Evolutionary conservation across 495 filamentous ascomycete species (phyloP), one percentile per base, ranked within the genome.

Genomic region (Hyaloscypha variabilis): DNA sequence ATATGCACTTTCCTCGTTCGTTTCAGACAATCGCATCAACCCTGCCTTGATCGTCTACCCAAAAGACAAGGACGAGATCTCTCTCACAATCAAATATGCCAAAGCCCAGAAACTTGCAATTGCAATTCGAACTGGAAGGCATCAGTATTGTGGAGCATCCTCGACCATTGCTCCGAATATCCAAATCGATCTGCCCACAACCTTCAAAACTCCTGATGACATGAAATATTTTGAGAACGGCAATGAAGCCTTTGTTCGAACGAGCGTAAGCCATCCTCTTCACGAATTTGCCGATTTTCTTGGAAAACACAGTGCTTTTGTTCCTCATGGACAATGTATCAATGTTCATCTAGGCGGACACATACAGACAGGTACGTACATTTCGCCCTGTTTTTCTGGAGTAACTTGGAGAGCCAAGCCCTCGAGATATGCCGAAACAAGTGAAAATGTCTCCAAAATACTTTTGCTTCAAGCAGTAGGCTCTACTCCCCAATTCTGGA

Each of bases 271-370:
- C 67, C 77, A 74, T 72, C 74, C 67, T 34, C 66, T 79, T 8
- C 72, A 71, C 5, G 75, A 75, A 31, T 76, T 79, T 65, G 76
- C 76, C 53, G 68, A 61, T 10, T 79, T 67, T 69, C 66, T 76
- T 11, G 66, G 70, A 8, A 54, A 75, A 28, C 66, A 79, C 57
- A 71, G 73, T 30, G 52, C 74, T 11, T 81, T 81, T 58, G 74
- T 81, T 17, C 78, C 78, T 14, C 75, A 77, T 30, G 78, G 78
- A 57, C 77, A 81, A 58, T 81, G 78, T 57, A 72, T 66, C 17
- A 64, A 76, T 58, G 78, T 81, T 19, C 73, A 74, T 63, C 66
- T 81, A 14, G 78, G 78, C 13, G 78, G 78, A 34, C 78, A 81
- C 59, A 74, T 72, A 24, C 77, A 80, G 11, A 34, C 30, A 5